phyloP scores from a whole-genome alignment of 1,284 basidiomycete species.

The Papiliotrema terrestris region DNA sequence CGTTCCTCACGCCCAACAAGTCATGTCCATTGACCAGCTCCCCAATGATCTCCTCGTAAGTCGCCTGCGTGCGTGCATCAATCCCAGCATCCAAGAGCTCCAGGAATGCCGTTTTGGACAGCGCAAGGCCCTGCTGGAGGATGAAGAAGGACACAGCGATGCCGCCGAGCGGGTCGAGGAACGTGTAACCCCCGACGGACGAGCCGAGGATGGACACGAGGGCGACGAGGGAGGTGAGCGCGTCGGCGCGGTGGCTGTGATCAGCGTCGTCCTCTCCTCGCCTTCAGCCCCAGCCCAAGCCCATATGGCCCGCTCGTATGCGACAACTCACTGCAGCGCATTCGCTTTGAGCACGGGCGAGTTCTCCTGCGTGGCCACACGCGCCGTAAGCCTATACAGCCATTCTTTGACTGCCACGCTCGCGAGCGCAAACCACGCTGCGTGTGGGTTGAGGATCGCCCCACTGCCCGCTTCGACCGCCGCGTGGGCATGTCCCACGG shows the following conservation, averaged over 20 bases:
- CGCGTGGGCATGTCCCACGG: slow-evolving; percentile 23
- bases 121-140: slow-evolving; percentile 71
- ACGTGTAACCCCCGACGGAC: slow-evolving; percentile 73
- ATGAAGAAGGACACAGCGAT: slow-evolving; percentile 86
- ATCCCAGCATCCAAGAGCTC: slow-evolving; percentile 86
- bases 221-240: slow-evolving; percentile 82
- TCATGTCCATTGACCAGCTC: slow-evolving; percentile 54
- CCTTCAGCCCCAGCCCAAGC: too few species aligned
- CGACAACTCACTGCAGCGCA: slow-evolving; percentile 58
- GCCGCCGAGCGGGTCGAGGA: slow-evolving; percentile 89
- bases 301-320: too few species aligned
- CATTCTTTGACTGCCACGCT: slow-evolving; percentile 86
- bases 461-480: slow-evolving; percentile 15
- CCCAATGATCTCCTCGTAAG: slow-evolving; percentile 57
- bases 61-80: slow-evolving; percentile 56
- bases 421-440: slow-evolving; percentile 88
- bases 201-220: slow-evolving; percentile 84
- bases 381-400: slow-evolving; percentile 81
- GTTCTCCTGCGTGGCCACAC: slow-evolving; percentile 83
- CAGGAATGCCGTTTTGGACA: slow-evolving; percentile 69
- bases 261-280: not conserved
- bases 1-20: slow-evolving; percentile 59
- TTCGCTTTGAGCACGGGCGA: slow-evolving; percentile 88
- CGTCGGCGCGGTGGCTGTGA: slow-evolving; percentile 86
- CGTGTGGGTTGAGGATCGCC: slow-evolving; percentile 77